Percentiles rank a stretch among this genome's conserved stretches.
phyloP scores from a whole-genome alignment of 2,329 filamentous ascomycete species.

The Alternaria brassicicola region DNA sequence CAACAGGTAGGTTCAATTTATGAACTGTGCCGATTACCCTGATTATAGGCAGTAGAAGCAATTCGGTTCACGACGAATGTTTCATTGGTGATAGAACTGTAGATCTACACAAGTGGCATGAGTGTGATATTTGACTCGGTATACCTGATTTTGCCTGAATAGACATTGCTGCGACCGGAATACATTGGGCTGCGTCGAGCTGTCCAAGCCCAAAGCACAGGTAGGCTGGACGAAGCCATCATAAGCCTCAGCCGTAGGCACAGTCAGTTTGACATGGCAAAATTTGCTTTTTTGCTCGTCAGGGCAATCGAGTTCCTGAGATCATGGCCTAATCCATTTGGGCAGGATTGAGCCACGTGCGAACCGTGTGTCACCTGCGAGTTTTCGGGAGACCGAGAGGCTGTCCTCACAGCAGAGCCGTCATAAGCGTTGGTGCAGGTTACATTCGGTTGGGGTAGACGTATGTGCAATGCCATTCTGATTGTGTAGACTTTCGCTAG shows the following conservation, averaged over 20 bases:
- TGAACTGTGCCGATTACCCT: background rate
- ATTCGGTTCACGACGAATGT: background rate
- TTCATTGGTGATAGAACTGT: background rate
- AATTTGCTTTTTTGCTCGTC: background rate
- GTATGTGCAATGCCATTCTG: background rate
- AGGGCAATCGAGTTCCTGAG: background rate
- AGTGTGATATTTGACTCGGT: background rate
- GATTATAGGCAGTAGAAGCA: background rate
- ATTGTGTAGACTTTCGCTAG: background rate
- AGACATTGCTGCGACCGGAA: background rate
- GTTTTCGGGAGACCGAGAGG: background rate
- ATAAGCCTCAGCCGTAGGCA: background rate
- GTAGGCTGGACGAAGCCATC: background rate
- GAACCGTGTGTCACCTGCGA: background rate
- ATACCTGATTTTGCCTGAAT: background rate
- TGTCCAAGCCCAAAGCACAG: background rate
- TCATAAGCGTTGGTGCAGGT: background rate
- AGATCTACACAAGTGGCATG: background rate
- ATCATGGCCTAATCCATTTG: background rate
- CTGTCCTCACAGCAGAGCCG: background rate
- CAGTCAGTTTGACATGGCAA: background rate
- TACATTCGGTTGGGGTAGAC: background rate
- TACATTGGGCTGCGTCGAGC: background rate
- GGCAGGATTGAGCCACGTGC: background rate
- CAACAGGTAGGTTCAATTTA: background rate